Conservation (phyloP, 2,329 filamentous ascomycete genomes). For the Arthroderma sp. region DNA sequence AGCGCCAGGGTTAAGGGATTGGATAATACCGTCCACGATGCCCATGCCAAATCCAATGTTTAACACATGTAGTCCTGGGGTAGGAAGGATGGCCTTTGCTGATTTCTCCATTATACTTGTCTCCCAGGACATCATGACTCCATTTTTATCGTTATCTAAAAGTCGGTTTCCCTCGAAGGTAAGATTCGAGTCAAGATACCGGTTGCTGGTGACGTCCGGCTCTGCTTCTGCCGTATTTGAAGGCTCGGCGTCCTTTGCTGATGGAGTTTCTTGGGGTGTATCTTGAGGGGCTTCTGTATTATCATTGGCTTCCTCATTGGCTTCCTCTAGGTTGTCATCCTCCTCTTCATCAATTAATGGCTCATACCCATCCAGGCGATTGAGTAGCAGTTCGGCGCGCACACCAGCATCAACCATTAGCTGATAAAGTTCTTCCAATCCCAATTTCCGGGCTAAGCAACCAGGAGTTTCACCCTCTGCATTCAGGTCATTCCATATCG, state of each 20-base stretch:
- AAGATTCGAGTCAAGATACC: constrained; percentile 55
- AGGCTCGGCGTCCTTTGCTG: not conserved
- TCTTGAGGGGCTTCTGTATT: constrained; percentile 12
- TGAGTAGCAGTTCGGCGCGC: constrained; percentile 75
- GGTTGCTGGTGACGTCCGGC: constrained; percentile 44
- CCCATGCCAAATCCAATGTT: constrained; percentile 90
- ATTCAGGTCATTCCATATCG: constrained; percentile 96
- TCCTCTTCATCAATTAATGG: constrained; percentile 40
- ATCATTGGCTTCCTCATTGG: constrained; percentile 15
- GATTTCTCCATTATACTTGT: constrained; percentile 71
- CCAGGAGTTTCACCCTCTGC: constrained; percentile 77
- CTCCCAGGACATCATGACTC: constrained; percentile 93
- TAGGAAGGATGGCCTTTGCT: constrained; percentile 53
- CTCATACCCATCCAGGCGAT: constrained; percentile 70
- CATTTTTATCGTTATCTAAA: constrained; percentile 62
- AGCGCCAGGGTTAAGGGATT: constrained; percentile 49
- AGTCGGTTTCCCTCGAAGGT: constrained; percentile 54
- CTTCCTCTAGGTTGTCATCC: constrained; percentile 15
- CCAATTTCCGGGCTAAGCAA: constrained; percentile 62
- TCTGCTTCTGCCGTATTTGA: constrained; percentile 5
- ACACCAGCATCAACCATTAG: constrained; percentile 82
- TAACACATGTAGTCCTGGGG: constrained; percentile 53
- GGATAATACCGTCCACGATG: constrained; percentile 68
- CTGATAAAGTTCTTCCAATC: constrained; percentile 59
- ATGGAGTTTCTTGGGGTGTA: constrained; percentile 7